Base-by-base conservation (phyloP, 352 stramenopile species). In the Phytophthora tubulina region DNA sequence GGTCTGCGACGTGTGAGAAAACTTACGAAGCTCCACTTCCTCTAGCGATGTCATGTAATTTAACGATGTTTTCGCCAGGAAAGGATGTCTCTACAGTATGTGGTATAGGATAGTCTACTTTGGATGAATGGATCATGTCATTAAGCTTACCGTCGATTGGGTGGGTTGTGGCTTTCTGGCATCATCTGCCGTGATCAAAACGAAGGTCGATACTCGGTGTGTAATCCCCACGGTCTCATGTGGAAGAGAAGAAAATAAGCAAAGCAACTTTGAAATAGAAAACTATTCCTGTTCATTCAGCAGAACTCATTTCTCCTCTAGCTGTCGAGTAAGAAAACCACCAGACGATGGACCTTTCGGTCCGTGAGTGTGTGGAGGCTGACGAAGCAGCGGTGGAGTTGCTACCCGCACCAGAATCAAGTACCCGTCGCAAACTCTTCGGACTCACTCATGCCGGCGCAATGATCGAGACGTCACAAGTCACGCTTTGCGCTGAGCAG, bases 391-490 rank as follows among this genome's bases (percentile, higher is more conserved):
- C 52, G 1, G 66, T 92, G 36, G 83, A 91, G 17, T 21, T 66
- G n/a, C 74, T 94, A 8, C 60, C 75, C 21, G 72, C 72, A 27
- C 86, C 86, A 0, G 79, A 85, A 6, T 51, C 74, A 11, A 61
- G 74, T 13, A 77, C 78, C 11, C 76, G 81, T 51, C 83, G 80
- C 36, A 76, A 80, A 62, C 71, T 94, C 59, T 94, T 91, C 52
- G 86, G 86, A 0, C 64, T 89, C 15, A 78, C 77, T 3, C 86
- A 94, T 64, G 68, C 79, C 6, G 84, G 81, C 21, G 83, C 76
- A 9, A 69, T 92, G 31, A 85, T 94, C 45, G 83, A 92, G 68
- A 91, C 84, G 31, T 85, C 76, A 6, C 81, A 80, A 51, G 67
- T 84, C 41, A 78, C 85, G 52, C 71, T 91, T 17, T 89, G 77